phyloP scores from a whole-genome alignment of 441 rosid species.

The Codiaeum variegatum region DNA sequence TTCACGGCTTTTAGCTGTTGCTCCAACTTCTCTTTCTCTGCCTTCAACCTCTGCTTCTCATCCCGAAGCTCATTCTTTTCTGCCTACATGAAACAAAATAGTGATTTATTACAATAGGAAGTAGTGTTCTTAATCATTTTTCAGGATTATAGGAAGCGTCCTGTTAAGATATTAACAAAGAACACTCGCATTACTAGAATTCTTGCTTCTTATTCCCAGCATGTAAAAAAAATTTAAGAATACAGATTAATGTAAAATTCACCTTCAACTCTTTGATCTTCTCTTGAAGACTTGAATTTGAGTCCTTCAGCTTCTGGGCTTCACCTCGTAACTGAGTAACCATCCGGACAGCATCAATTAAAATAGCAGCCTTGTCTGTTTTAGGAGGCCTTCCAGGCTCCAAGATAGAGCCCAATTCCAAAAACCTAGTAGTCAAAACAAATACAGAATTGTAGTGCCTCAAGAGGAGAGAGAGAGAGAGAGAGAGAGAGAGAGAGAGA shows the following conservation, averaged over 20 bases:
- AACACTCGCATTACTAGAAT: neutral
- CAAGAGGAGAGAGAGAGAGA: constrained; percentile 1
- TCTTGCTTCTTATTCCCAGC: neutral
- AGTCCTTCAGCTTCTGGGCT: constrained; percentile 85
- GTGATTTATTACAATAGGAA: constrained; percentile 2
- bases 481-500: neutral
- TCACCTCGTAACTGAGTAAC: constrained; percentile 83
- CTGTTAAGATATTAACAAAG: constrained; percentile 5
- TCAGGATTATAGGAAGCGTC: neutral
- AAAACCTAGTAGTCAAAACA: constrained; percentile 47
- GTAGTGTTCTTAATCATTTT: neutral
- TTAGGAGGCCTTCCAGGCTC: constrained; percentile 94
- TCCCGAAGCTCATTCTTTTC: constrained; percentile 97
- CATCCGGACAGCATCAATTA: constrained; percentile 85
- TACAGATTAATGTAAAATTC: constrained; percentile 12
- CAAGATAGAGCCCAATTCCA: constrained; percentile 75
- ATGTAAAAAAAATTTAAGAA: neutral
- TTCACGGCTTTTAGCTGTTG: constrained; percentile 63
- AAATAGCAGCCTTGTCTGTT: constrained; percentile 85
- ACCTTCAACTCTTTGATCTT: constrained; percentile 94
- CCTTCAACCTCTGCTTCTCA: constrained; percentile 94
- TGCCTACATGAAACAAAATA: constrained; percentile 37
- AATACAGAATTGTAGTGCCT: neutral
- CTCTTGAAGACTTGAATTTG: constrained; percentile 79
- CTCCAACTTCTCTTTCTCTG: constrained; percentile 90